Evolutionary conservation across 2,329 filamentous ascomycete species (phyloP).

Genomic region (Trichoderma semiorbis): DNA sequence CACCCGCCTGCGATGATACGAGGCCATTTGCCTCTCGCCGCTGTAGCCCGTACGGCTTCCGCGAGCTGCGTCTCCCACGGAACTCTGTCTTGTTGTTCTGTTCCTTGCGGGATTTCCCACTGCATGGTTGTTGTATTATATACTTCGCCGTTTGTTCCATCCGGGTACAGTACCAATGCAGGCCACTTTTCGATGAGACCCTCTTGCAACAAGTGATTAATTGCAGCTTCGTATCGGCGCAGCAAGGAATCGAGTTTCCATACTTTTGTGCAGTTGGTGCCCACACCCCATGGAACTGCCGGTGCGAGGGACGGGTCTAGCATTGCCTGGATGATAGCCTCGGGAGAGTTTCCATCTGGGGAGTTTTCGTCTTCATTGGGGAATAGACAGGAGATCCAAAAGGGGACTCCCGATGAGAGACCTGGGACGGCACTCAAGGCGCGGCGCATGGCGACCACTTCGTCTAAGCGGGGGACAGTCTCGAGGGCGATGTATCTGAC

Average conservation of each 20-base stretch:
- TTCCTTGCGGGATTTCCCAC: conserved; percentile 49
- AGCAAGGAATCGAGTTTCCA: conserved; percentile 57
- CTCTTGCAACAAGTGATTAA: conserved; percentile 36
- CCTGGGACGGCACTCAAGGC: conserved; percentile 33
- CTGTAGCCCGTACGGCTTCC: conserved; percentile 37
- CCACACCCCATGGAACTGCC: conserved; percentile 56
- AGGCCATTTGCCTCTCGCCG: conserved; percentile 39
- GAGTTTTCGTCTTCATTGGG: conserved; percentile 50
- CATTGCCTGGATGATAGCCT: conserved; percentile 36
- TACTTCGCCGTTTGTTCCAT: conserved; percentile 64
- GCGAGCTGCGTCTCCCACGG: conserved; percentile 48
- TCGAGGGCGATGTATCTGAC: conserved; percentile 60
- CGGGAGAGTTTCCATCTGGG: conserved; percentile 52
- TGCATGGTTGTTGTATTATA: conserved; percentile 61
- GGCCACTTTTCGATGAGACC: conserved; percentile 43
- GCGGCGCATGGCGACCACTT: conserved; percentile 55
- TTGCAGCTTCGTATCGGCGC: conserved; percentile 49
- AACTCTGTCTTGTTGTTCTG: conserved; percentile 26
- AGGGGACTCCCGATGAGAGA: conserved; percentile 33
- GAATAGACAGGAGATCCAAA: conserved; percentile 64
- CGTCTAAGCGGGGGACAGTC: conserved; percentile 61
- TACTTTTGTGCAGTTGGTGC: conserved; percentile 68
- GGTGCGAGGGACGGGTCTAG: conserved; percentile 28
- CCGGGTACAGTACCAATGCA: conserved; percentile 61
- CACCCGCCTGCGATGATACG: conserved; percentile 51